Conservation (phyloP, 2,329 filamentous ascomycete genomes). For the Pseudocercospora fijiensis region DNA sequence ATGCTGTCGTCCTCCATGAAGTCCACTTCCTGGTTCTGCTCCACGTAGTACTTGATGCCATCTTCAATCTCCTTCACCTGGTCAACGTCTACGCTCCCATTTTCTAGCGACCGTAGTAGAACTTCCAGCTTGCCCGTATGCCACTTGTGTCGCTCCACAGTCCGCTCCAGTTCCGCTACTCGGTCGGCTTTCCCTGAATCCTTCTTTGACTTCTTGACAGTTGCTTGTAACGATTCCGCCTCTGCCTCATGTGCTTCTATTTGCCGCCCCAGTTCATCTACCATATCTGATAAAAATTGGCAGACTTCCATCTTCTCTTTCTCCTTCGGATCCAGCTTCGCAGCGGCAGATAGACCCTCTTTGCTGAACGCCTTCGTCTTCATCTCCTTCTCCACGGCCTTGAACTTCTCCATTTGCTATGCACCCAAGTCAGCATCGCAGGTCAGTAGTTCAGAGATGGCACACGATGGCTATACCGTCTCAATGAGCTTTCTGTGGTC, state of each 20-base stretch:
- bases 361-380: conserved; percentile 99
- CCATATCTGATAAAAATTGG: conserved; percentile 81
- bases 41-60: conserved; percentile 90
- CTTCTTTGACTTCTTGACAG: conserved; percentile 93
- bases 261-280: conserved; percentile 90
- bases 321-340: conserved; percentile 95
- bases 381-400: conserved; percentile 99
- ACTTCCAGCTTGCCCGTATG: conserved; percentile 91
- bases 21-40: conserved; percentile 82
- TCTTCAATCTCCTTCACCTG: conserved; percentile 88
- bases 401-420: conserved; percentile 99
- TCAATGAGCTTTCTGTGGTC: conserved; percentile 96
- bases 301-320: conserved; percentile 86
- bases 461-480: conserved; percentile 64
- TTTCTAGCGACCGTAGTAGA: conserved; percentile 84
- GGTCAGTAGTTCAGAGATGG: not conserved
- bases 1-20: conserved; percentile 92
- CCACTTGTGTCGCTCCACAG: conserved; percentile 93
- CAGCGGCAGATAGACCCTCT: conserved; percentile 86
- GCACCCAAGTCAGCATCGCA: conserved; percentile 24
- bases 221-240: conserved; percentile 78
- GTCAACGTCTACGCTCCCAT: conserved; percentile 83
- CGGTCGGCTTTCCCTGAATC: conserved; percentile 85
- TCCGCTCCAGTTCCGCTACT: conserved; percentile 77
- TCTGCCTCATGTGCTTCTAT: conserved; percentile 93